These are phyloP conservation scores for Solanum aculeatissimum DNA, from an alignment of 305 asterid species.

Conservation along the genomic window DNA sequence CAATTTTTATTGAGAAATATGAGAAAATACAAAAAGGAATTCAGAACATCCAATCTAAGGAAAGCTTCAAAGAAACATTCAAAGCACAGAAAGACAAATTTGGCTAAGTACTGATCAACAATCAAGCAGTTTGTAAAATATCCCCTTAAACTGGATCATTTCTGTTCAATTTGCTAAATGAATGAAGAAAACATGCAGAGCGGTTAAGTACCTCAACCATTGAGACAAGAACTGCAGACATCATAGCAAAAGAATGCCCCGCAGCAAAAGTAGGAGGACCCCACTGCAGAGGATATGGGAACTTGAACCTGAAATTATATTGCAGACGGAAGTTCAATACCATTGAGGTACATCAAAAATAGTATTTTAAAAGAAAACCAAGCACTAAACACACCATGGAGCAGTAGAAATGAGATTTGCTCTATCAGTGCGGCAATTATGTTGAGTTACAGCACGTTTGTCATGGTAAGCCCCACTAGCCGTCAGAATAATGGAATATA, in stretches of 20 bases:
- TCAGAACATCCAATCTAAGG: background rate
- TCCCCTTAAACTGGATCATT: background rate
- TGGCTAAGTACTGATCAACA: background rate
- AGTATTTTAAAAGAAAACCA: background rate
- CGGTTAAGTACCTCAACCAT: slow-evolving; percentile 75
- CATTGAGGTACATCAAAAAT: background rate
- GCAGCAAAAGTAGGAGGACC: slow-evolving; percentile 95
- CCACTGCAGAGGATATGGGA: slow-evolving; percentile 98
- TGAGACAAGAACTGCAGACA: slow-evolving; percentile 97
- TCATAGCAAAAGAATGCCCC: slow-evolving; percentile 90
- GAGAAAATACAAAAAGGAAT: background rate
- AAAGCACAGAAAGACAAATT: background rate
- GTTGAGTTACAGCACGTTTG: slow-evolving; percentile 44
- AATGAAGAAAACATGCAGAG: background rate
- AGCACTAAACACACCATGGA: slow-evolving; percentile 54
- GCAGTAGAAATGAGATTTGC: slow-evolving; percentile 83
- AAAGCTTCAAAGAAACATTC: background rate
- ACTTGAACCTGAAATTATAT: slow-evolving; percentile 55
- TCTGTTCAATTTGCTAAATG: background rate
- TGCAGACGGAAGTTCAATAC: slow-evolving; percentile 2
- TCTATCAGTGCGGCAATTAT: slow-evolving; percentile 78
- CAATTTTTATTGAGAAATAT: background rate
- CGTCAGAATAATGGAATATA: slow-evolving; percentile 72
- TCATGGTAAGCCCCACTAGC: slow-evolving; percentile 85
- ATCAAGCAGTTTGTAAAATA: background rate